phyloP scores from a whole-genome alignment of 2,329 filamentous ascomycete species.

The Chaetoscypha palmicola region DNA sequence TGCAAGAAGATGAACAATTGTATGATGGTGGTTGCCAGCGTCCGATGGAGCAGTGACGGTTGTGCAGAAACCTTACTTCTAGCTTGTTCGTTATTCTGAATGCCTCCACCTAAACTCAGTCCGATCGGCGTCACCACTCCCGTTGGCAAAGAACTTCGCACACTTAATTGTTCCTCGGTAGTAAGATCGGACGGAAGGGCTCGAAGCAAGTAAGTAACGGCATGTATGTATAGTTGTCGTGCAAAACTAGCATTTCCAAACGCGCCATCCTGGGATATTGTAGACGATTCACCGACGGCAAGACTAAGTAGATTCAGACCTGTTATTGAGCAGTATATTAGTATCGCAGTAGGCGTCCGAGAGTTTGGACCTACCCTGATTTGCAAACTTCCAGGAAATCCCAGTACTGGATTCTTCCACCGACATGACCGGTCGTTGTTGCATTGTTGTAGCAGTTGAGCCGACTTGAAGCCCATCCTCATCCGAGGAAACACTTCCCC shows the following conservation, averaged over 20 bases:
- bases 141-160: conserved; percentile 45
- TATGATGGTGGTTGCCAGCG: conserved; percentile 49
- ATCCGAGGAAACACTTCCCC: conserved; percentile 15
- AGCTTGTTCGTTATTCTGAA: conserved; percentile 11
- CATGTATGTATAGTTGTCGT: conserved; percentile 57
- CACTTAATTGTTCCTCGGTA: conserved; percentile 43
- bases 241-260: conserved; percentile 40
- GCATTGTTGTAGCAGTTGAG: background rate
- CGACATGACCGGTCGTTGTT: conserved; percentile 9
- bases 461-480: conserved; percentile 14
- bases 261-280: conserved; percentile 23
- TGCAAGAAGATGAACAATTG: conserved; percentile 53
- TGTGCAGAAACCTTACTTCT: conserved; percentile 15
- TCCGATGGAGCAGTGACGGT: conserved; percentile 50
- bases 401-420: conserved; percentile 29
- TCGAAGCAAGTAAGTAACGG: conserved; percentile 55
- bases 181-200: conserved; percentile 53
- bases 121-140: conserved; percentile 22
- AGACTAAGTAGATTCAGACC: conserved; percentile 41
- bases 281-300: conserved; percentile 38
- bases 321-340: conserved; percentile 20
- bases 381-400: conserved; percentile 45
- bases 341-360: background rate
- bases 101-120: conserved; percentile 9
- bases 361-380: conserved; percentile 34